Evolutionary conservation across 352 stramenopile species (phyloP), one percentile per base, ranked within the genome.

Genomic region (Globisporangium apiculatum): DNA sequence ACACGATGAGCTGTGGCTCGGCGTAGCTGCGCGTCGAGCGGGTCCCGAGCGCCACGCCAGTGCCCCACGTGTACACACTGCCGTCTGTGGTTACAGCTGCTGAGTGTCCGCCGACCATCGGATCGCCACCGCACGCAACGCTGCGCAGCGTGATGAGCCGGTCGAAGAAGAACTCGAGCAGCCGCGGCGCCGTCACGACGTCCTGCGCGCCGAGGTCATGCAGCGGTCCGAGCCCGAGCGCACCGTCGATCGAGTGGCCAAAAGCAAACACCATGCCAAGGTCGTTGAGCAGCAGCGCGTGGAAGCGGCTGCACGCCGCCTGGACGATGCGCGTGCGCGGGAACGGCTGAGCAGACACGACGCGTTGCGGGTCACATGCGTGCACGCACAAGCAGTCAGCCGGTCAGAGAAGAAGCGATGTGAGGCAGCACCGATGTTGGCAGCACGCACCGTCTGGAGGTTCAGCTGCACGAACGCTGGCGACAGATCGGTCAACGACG

Each of bases 51-150:
- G 75, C 76, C 36, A 81, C 52, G 1, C 76, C 81, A 4, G 75
- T 67, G 4, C 89, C 87, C 86, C 89, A 97, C 11, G 84, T 90
- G 55, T 76, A 97, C 12, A 94, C 61, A 10, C 40, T 37, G 2
- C 85, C 82, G 9, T 87, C 63, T 1, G 61, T 66, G 49, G 64
- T 75, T 0, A 95, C 71, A 7, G 75, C 81, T 12, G 83, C 79
- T 6, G 87, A 94, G 61, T 95, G 86, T 1, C 65, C 69, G 4
- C 81, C 81, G 5, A 64, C 69, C n/a, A 85, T 54, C 18, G 67
- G 55, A 48, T 87, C 76, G 2, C 81, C 81, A 45, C 76, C 81
- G 52, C 76, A 87, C 4, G 78, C 59, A 24, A 91, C 51, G 11
- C 64, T 53, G 6, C 56, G 51, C 2, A 91, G 55, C 7, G 72